Conservation (phyloP, 2,329 filamentous ascomycete species). For the Malbranchea zuffiana region DNA sequence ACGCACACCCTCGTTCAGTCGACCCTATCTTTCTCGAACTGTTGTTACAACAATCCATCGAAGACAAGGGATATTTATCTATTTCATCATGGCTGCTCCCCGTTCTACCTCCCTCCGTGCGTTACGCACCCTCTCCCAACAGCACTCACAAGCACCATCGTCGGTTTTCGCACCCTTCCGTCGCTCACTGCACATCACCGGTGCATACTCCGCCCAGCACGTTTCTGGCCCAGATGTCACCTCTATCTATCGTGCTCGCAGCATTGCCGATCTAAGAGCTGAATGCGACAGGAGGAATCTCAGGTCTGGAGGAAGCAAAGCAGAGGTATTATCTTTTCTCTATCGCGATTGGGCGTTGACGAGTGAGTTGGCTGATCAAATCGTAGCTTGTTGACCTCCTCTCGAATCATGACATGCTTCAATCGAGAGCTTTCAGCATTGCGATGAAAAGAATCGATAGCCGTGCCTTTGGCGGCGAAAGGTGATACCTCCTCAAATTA, state of each 20-base stretch:
- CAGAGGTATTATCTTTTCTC: conserved; percentile 43
- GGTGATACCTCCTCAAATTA: background rate
- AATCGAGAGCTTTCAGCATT: conserved; percentile 45
- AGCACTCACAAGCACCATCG: conserved; percentile 20
- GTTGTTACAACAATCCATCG: too few relatives aligned
- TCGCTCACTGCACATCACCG: conserved; percentile 50
- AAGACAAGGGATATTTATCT: too few relatives aligned
- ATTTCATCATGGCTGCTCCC: conserved; percentile 33
- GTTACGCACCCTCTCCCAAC: conserved; percentile 34
- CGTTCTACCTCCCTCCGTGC: conserved; percentile 37
- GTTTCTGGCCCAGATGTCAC: conserved; percentile 42
- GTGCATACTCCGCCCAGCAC: conserved; percentile 45
- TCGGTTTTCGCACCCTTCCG: conserved; percentile 19
- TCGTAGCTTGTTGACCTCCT: conserved; percentile 42
- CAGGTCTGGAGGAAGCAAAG: conserved; percentile 37
- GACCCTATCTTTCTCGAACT: too few relatives aligned
- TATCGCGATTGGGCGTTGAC: background rate
- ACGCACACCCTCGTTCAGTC: too few relatives aligned
- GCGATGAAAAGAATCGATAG: conserved; percentile 40
- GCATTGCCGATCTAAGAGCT: conserved; percentile 40
- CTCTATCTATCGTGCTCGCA: conserved; percentile 41
- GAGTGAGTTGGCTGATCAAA: background rate
- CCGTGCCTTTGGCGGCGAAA: conserved; percentile 25
- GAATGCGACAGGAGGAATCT: conserved; percentile 43
- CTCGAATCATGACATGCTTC: conserved; percentile 42